A percentile compares a stretch with the other conserved stretches of the same genome.
These are phyloP conservation scores for Scenedesmus sp. DNA, from an alignment of 163 green algal species.

Conservation along the genomic window DNA sequence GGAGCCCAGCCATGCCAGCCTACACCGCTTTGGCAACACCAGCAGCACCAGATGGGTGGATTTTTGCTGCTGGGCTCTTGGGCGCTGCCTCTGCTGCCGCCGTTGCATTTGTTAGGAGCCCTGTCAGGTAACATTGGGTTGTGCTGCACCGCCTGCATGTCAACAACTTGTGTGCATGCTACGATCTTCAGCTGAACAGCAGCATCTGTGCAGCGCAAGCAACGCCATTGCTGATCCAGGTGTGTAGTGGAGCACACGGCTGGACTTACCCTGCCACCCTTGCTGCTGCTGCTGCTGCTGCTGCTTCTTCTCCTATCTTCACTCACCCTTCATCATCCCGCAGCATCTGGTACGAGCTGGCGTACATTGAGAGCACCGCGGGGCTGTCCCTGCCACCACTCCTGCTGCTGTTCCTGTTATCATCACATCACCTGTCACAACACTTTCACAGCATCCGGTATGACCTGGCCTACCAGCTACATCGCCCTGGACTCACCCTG, in stretches of 20 bases:
- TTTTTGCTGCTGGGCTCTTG: not conserved
- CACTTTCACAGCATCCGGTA: too few relatives aligned
- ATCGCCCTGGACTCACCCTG: not conserved
- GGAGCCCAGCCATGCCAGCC: conserved; percentile 84
- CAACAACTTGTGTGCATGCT: not conserved
- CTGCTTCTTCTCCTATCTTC: not conserved
- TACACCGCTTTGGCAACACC: conserved; percentile 95
- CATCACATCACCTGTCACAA: too few relatives aligned
- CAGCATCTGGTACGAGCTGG: conserved; percentile 83
- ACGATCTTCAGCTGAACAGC: not conserved
- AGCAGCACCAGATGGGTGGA: conserved; percentile 57
- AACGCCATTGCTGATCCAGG: too few relatives aligned
- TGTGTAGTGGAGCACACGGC: not conserved
- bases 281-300: not conserved
- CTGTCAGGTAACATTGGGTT: too few relatives aligned
- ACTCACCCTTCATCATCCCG: not conserved
- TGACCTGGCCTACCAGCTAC: too few relatives aligned
- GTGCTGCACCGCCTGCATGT: too few relatives aligned
- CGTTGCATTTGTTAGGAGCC: not conserved
- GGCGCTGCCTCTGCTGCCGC: not conserved
- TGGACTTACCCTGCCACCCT: too few relatives aligned
- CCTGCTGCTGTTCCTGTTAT: too few relatives aligned
- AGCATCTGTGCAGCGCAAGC: too few relatives aligned
- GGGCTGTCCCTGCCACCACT: conserved; percentile 47
- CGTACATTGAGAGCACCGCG: conserved; percentile 65